phyloP scores from a whole-genome alignment of 2,329 filamentous ascomycete genomes.

The Claviceps pazoutovae region DNA sequence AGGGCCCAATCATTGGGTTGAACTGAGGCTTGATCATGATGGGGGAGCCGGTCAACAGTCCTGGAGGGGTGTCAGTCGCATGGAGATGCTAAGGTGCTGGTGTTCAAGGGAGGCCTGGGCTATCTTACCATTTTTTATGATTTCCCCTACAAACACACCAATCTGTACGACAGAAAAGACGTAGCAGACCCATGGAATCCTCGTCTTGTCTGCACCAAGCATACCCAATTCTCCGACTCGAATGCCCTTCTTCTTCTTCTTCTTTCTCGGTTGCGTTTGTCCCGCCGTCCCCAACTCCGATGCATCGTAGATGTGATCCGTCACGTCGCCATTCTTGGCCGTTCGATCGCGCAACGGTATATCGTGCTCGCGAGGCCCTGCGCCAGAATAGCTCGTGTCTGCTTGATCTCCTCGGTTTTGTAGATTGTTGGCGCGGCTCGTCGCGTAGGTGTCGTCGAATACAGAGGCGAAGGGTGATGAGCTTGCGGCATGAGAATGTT shows the following conservation, averaged over 20 bases:
- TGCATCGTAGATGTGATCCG: slow-evolving; percentile 50
- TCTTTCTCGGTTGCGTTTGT: slow-evolving; percentile 9
- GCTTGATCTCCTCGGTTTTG: slow-evolving; percentile 24
- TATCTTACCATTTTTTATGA: slow-evolving; percentile 62
- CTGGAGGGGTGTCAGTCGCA: slow-evolving; percentile 25
- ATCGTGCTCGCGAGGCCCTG: slow-evolving; percentile 30
- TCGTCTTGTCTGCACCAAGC: slow-evolving; percentile 39
- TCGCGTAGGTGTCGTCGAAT: slow-evolving; percentile 55
- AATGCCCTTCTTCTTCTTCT: slow-evolving; percentile 30
- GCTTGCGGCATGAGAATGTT: slow-evolving; percentile 17
- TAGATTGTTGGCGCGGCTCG: slow-evolving; percentile 30
- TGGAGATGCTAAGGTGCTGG: neutral
- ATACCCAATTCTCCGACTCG: slow-evolving; percentile 46
- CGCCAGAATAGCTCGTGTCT: slow-evolving; percentile 38
- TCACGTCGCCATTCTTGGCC: slow-evolving; percentile 28
- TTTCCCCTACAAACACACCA: slow-evolving; percentile 75
- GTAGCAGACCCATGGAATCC: slow-evolving; percentile 71
- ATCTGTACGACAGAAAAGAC: slow-evolving; percentile 63
- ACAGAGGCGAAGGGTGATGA: slow-evolving; percentile 49
- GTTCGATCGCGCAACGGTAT: slow-evolving; percentile 42
- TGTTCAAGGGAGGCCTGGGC: neutral
- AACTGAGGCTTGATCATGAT: slow-evolving; percentile 73
- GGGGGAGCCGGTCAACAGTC: slow-evolving; percentile 60
- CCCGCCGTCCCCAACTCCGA: slow-evolving; percentile 19
- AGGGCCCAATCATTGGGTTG: slow-evolving; percentile 96